phyloP scores from a whole-genome alignment of 192 early-diverging fungal genomes.

The Obelidium mucronatum region DNA sequence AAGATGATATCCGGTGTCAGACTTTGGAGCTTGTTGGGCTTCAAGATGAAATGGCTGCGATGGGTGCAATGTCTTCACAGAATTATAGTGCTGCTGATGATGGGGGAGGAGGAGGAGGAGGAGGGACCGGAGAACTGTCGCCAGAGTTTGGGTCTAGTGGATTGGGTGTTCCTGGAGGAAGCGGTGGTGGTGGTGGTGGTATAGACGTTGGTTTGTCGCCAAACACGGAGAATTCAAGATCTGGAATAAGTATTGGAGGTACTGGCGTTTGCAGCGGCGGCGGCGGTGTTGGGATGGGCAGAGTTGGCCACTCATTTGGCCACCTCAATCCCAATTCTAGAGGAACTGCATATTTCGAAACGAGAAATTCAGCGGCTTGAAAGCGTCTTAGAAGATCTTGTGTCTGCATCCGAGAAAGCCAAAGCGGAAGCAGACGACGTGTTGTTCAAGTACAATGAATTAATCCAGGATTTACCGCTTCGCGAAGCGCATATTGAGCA shows the following conservation, averaged over 20 bases:
- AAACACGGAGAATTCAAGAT: no score
- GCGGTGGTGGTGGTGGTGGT: no score
- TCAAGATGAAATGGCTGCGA: constrained; percentile 15
- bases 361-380: constrained; percentile 30
- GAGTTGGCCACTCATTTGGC: no score
- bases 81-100: constrained; percentile 23
- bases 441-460: background rate
- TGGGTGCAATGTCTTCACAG: background rate
- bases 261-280: no score
- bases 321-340: background rate
- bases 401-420: background rate
- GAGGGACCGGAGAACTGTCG: background rate
- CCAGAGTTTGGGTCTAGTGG: background rate
- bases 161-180: background rate
- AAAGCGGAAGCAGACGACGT: background rate
- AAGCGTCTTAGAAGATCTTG: constrained; percentile 22
- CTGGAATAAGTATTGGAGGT: no score
- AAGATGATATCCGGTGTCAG: constrained; percentile 57
- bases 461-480: constrained; percentile 4
- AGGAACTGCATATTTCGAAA: constrained; percentile 30
- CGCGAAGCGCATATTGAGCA: background rate
- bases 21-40: constrained; percentile 33
- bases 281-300: no score
- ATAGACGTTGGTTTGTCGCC: no score
- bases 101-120: background rate